Percentiles rank a stretch among this genome's conserved stretches.
Evolutionary conservation across 2,329 filamentous ascomycete genomes (phyloP).

Genomic region (Acrodontium crateriforme): DNA sequence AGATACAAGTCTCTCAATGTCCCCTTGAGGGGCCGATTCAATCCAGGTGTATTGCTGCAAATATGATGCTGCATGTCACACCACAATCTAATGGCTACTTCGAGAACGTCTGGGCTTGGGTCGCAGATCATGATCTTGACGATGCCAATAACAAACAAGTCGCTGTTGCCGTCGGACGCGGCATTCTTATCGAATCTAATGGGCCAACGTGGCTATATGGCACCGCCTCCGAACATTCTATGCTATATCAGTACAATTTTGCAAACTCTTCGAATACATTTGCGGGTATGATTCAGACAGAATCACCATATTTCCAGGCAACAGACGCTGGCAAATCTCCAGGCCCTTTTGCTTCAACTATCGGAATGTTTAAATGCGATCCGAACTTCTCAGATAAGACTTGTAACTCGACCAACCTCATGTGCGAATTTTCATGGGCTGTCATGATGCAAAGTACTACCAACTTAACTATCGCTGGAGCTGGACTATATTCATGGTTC

Average conservation of each 20-base stretch:
- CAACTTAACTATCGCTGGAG: no score
- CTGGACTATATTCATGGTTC: no score
- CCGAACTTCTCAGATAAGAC: no score
- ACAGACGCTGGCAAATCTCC: no score
- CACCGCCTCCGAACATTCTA: slow-evolving; percentile 48
- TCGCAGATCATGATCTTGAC: slow-evolving; percentile 83
- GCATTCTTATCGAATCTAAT: slow-evolving; percentile 68
- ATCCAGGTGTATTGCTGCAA: slow-evolving; percentile 18
- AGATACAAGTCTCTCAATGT: slow-evolving; percentile 30
- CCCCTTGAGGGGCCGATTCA: slow-evolving; percentile 16
- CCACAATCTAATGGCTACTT: slow-evolving; percentile 47
- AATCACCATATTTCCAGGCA: slow-evolving; percentile 8
- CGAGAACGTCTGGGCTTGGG: slow-evolving; percentile 90
- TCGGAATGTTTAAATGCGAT: no score
- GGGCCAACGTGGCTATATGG: slow-evolving; percentile 43
- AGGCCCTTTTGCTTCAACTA: no score
- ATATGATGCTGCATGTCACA: slow-evolving; percentile 29
- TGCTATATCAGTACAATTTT: slow-evolving; percentile 70
- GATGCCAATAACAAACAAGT: slow-evolving; percentile 56
- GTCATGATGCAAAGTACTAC: no score
- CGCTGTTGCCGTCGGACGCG: slow-evolving; percentile 82
- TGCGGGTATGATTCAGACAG: slow-evolving; percentile 43
- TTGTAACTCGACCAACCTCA: no score
- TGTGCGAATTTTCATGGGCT: no score
- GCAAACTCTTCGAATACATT: slow-evolving; percentile 62